These are phyloP conservation scores for Kernera saxatilis DNA, from an alignment of 345 rosid species.

Conservation along the genomic window DNA sequence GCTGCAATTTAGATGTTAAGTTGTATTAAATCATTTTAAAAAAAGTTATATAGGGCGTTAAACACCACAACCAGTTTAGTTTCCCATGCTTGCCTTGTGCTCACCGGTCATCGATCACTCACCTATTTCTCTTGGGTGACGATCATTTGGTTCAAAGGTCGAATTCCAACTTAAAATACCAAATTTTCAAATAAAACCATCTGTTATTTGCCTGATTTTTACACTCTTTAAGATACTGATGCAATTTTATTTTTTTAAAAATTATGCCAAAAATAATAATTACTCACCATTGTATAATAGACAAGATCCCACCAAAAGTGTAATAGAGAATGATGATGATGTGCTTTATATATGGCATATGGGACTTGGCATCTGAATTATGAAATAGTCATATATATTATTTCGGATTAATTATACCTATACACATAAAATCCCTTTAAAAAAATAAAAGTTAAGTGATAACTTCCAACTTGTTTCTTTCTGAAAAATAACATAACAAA, in stretches of 20 bases:
- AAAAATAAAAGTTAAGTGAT: not conserved
- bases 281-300: slow-evolving; percentile 5
- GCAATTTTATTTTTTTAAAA: not conserved
- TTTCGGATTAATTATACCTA: not conserved
- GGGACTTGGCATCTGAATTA: not conserved
- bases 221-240: not conserved
- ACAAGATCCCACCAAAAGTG: slow-evolving; percentile 25
- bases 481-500: not conserved
- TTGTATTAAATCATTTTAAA: not conserved
- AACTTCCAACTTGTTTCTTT: not conserved
- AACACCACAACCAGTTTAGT: not conserved
- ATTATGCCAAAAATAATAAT: not conserved
- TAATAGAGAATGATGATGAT: slow-evolving; percentile 14
- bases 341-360: slow-evolving; percentile 17
- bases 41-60: not conserved
- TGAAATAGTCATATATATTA: not conserved
- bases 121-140: not conserved
- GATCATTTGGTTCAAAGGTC: not conserved
- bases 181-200: not conserved
- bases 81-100: not conserved
- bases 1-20: not conserved
- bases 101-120: not conserved
- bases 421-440: not conserved
- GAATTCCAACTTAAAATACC: not conserved
- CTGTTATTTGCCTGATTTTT: not conserved